Conservation (phyloP, 2,329 filamentous ascomycete species). For the Aspergillus sp. region DNA sequence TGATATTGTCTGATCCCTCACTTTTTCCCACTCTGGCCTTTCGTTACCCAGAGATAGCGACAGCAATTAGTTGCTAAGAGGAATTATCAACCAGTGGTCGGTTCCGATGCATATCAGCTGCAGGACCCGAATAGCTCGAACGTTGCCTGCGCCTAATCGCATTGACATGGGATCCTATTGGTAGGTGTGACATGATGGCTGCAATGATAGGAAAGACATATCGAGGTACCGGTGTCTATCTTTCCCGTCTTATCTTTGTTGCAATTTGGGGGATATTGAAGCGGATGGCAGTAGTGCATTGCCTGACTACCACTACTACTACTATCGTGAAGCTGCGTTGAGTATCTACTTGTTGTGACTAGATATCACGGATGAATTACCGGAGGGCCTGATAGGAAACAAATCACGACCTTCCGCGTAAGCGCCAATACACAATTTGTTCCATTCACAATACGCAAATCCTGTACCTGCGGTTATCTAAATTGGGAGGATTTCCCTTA, state of each 20-base stretch:
- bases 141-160: slow-evolving; percentile 19
- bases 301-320: too few relatives aligned
- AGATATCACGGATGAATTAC: not conserved
- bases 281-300: too few relatives aligned
- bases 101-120: slow-evolving; percentile 32
- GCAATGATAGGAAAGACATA: slow-evolving; percentile 4
- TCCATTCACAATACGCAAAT: not conserved
- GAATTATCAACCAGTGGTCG: slow-evolving; percentile 26
- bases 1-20: slow-evolving; percentile 8
- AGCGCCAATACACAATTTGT: not conserved
- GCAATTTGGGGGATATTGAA: not conserved
- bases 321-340: too few relatives aligned
- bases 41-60: slow-evolving; percentile 21
- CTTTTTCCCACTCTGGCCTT: not conserved
- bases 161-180: slow-evolving; percentile 14
- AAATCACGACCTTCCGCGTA: not conserved
- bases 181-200: slow-evolving; percentile 9
- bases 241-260: not conserved
- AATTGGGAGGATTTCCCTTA: slow-evolving; percentile 15
- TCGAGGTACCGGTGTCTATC: slow-evolving; percentile 1
- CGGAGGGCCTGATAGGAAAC: not conserved
- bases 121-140: slow-evolving; percentile 21
- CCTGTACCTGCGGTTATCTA: slow-evolving; percentile 22
- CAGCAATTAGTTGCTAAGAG: slow-evolving; percentile 26
- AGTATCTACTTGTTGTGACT: not conserved